Evolutionary conservation across 257 asterid genomes (phyloP).

Genomic region (Solanum sejunctum): DNA sequence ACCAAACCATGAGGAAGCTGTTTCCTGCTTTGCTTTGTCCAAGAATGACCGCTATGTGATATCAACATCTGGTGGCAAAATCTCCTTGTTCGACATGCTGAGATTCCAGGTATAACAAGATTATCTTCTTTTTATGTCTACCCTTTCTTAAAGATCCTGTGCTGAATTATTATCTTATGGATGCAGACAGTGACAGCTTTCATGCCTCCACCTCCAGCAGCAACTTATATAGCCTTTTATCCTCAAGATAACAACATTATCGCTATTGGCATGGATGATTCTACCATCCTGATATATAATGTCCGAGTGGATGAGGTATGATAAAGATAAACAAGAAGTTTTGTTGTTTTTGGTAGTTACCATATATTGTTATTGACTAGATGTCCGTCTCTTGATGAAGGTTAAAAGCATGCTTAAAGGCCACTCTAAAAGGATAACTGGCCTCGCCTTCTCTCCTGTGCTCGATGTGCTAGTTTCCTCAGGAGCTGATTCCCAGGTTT

Average conservation of each 20-base stretch:
- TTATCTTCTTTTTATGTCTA: neutral
- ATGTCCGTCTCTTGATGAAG: constrained; percentile 11
- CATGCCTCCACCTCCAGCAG: constrained; percentile 61
- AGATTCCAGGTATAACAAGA: constrained; percentile 28
- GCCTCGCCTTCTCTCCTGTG: constrained; percentile 32
- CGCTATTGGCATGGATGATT: constrained; percentile 53
- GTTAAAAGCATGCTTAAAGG: constrained; percentile 44
- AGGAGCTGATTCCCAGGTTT: constrained; percentile 47
- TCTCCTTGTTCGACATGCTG: constrained; percentile 50
- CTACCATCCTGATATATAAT: constrained; percentile 41
- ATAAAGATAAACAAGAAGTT: neutral
- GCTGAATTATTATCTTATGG: neutral
- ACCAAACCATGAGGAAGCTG: constrained; percentile 38
- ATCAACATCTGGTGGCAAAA: constrained; percentile 54
- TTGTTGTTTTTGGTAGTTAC: neutral
- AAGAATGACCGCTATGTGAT: constrained; percentile 44
- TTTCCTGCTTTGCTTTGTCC: constrained; percentile 45
- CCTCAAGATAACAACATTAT: constrained; percentile 51
- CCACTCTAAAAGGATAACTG: constrained; percentile 33
- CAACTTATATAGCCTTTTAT: constrained; percentile 44
- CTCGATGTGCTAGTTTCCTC: constrained; percentile 35
- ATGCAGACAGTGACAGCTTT: constrained; percentile 38
- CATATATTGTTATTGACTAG: neutral
- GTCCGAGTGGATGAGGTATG: constrained; percentile 46
- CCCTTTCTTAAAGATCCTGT: neutral